Evolutionary conservation across 805 yeast genomes (phyloP).

Genomic region (Kodamaea neixiangensis): DNA sequence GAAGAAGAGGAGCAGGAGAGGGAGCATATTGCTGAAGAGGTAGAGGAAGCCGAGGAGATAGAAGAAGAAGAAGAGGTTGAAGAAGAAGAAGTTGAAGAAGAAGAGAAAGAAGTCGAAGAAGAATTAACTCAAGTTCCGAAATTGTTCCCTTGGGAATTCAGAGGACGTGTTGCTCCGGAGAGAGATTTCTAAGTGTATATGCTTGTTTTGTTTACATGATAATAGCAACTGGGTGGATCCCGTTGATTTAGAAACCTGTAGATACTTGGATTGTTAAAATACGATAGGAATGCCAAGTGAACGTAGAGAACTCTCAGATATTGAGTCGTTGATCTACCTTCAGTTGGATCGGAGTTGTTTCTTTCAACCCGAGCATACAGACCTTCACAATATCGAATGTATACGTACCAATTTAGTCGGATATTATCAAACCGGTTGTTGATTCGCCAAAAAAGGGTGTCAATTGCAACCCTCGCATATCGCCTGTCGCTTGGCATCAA

Average conservation of each 20-base stretch:
- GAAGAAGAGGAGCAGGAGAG: not conserved
- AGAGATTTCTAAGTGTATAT: slow-evolving; percentile 18
- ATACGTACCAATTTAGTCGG: no score
- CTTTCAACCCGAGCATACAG: not conserved
- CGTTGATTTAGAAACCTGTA: not conserved
- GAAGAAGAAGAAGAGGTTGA: slow-evolving; percentile 18
- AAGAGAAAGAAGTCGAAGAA: slow-evolving; percentile 9
- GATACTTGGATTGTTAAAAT: not conserved
- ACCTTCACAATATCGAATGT: no score
- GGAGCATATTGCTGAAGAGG: slow-evolving; percentile 3
- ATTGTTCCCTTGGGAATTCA: slow-evolving; percentile 43
- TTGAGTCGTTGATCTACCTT: not conserved
- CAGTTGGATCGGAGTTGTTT: not conserved
- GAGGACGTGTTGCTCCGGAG: slow-evolving; percentile 21
- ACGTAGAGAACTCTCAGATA: no score
- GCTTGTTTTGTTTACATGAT: not conserved
- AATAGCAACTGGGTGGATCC: not conserved
- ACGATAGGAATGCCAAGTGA: no score
- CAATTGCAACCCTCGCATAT: no score
- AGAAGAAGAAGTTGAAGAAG: slow-evolving; percentile 11
- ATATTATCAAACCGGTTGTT: no score
- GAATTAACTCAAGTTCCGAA: slow-evolving; percentile 15
- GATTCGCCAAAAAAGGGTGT: not conserved
- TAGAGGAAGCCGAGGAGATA: slow-evolving; percentile 9
- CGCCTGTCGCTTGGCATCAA: no score